Base-by-base conservation (phyloP, 495 filamentous ascomycete species). In the Penicillium riverlandense region DNA sequence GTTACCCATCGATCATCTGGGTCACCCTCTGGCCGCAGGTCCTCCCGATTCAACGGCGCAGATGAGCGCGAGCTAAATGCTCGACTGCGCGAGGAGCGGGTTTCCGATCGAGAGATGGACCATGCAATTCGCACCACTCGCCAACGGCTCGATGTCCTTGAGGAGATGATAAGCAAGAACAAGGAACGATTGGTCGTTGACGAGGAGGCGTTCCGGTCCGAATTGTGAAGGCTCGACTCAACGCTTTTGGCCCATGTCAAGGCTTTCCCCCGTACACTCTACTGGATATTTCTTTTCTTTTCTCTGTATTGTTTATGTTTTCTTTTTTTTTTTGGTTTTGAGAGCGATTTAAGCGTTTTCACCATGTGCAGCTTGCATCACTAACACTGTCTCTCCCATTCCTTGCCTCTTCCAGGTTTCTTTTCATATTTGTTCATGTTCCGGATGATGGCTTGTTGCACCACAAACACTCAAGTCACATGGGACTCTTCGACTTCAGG, bases 111-210 rank as follows among this genome's bases (percentile, higher is more conserved):
- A 37, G 84, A 96, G 65, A 74, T 98, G 43, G 80, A 85, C 52
- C 82, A 90, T 55, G 90, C 90, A 11, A 90, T 97, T 37, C 70
- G 73, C 29, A 79, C 91, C 11, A 95, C 90, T 22, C 86, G 96
- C 61, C 84, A 92, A 66, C 78, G 83, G 43, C 68, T 97, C 42
- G 75, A 79, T 41, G 75, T 79, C 3, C 65, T 97, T 38, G 91
- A 91, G 59, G 70, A 69, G 35, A 82, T 86, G 37, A 68, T 95
- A 45, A 76, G 73, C 35, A 72, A 74, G 55, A 80, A 72, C 50
- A 77, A 73, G 59, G 45, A 40, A 0, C 49, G 57, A 29, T 38
- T 11, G 14, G 33, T 44, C 10, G 38, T 31, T 28, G 31, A 50
- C 10, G 48, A 48, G 3, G 46, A 55, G 22, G 47, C 47, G 36